Evolutionary conservation across 176 grass and related monocot genomes (phyloP).

Genomic region (Neostapfia colusana): DNA sequence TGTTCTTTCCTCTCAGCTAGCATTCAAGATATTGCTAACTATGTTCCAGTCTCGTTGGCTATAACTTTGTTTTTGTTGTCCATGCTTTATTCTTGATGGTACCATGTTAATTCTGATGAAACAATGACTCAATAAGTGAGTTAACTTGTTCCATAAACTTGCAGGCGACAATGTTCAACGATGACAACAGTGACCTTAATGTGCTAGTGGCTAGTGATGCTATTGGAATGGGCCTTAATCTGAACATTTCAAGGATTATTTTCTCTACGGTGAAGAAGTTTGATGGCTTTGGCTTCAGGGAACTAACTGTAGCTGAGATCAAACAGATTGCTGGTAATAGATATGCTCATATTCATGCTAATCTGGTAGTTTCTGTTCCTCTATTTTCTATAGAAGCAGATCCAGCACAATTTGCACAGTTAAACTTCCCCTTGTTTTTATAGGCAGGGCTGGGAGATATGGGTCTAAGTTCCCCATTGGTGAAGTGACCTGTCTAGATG

Average conservation of each 20-base stretch:
- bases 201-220: conserved; percentile 96
- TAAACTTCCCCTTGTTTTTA: conserved; percentile 18
- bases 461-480: conserved; percentile 94
- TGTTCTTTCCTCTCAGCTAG: conserved; percentile 12
- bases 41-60: neutral
- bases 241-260: conserved; percentile 98
- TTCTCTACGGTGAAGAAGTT: conserved; percentile 92
- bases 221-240: conserved; percentile 99
- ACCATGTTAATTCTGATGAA: conserved; percentile 19
- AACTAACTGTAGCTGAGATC: conserved; percentile 78
- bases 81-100: conserved; percentile 26
- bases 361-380: neutral
- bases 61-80: neutral
- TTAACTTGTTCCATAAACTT: conserved; percentile 44
- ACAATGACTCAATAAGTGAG: conserved; percentile 3
- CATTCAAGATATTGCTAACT: conserved; percentile 12
- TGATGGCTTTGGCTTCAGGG: conserved; percentile 60
- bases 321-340: conserved; percentile 95
- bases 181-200: conserved; percentile 84
- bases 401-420: neutral
- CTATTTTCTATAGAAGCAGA: neutral
- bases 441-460: conserved; percentile 98
- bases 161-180: conserved; percentile 93
- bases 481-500: conserved; percentile 74
- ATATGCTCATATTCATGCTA: conserved; percentile 35